Conservation (phyloP, 2,329 filamentous ascomycete species). For the Thielaviopsis euricoi region DNA sequence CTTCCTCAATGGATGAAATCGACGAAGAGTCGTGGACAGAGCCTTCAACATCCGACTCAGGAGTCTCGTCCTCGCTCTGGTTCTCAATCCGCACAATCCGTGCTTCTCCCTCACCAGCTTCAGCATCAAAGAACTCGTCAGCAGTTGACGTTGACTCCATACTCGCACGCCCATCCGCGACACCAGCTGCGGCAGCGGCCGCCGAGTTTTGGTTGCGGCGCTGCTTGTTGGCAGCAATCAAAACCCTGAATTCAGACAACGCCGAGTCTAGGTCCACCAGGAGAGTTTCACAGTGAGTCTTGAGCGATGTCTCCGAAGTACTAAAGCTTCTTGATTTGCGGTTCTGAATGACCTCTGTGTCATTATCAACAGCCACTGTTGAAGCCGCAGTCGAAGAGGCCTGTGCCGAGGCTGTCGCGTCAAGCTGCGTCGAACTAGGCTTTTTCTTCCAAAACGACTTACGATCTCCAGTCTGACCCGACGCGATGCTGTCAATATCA, state of each 20-base stretch:
- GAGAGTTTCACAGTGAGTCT: constrained; percentile 66
- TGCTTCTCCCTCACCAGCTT: constrained; percentile 43
- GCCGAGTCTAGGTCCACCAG: constrained; percentile 72
- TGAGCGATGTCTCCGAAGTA: constrained; percentile 51
- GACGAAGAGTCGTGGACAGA: constrained; percentile 39
- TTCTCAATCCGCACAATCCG: constrained; percentile 59
- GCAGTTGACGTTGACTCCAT: constrained; percentile 63
- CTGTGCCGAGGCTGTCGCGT: constrained; percentile 22
- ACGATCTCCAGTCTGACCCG: not conserved
- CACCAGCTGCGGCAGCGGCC: constrained; percentile 24
- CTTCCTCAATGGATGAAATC: constrained; percentile 41
- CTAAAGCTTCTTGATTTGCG: constrained; percentile 22
- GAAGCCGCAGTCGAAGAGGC: constrained; percentile 18
- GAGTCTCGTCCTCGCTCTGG: constrained; percentile 47
- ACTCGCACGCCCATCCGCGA: constrained; percentile 36
- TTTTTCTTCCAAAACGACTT: constrained; percentile 89
- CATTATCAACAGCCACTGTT: constrained; percentile 24
- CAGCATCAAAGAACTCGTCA: constrained; percentile 92
- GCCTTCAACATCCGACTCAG: constrained; percentile 38
- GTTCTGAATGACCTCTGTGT: constrained; percentile 18
- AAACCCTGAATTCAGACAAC: constrained; percentile 60
- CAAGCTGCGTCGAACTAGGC: constrained; percentile 36
- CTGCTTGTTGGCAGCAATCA: constrained; percentile 66
- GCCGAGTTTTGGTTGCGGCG: constrained; percentile 43
- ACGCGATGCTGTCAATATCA: no score